Conservation (phyloP, 2,329 filamentous ascomycete genomes). For the Sclerotinia borealis region DNA sequence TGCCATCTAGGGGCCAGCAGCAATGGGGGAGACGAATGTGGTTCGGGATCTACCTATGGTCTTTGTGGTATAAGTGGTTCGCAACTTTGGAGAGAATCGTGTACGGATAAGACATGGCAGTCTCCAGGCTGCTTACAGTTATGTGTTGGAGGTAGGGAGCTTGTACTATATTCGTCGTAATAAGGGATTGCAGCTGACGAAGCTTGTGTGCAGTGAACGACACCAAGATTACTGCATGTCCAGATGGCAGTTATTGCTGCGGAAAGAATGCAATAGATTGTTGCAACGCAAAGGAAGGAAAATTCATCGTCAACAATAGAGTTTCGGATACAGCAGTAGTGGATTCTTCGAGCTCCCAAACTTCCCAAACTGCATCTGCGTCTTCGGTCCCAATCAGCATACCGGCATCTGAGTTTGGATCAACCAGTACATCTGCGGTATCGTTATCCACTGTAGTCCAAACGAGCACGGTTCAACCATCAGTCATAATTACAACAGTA, state of each 20-base stretch:
- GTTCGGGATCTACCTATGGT: slow-evolving; percentile 9
- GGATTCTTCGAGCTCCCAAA: background rate
- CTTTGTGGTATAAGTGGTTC: slow-evolving; percentile 8
- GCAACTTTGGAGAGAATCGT: slow-evolving; percentile 11
- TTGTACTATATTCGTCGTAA: too few relatives aligned
- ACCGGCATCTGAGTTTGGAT: background rate
- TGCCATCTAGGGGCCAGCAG: background rate
- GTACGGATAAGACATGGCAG: slow-evolving; percentile 11
- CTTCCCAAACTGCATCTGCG: background rate
- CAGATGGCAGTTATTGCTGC: slow-evolving; percentile 11
- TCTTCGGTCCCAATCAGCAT: background rate
- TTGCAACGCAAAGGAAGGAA: background rate
- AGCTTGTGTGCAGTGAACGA: background rate
- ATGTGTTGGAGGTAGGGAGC: slow-evolving; percentile 5
- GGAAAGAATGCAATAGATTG: slow-evolving; percentile 1
- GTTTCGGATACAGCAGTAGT: background rate
- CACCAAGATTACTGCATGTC: slow-evolving; percentile 3
- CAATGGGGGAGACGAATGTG: slow-evolving; percentile 7
- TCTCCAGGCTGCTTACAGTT: slow-evolving; percentile 3
- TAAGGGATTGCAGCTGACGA: background rate
- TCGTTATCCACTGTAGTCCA: background rate
- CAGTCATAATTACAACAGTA: background rate
- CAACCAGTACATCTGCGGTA: background rate
- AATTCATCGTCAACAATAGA: slow-evolving; percentile 9
- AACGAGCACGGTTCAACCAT: background rate